Percentiles rank a stretch among this genome's conserved stretches.
Evolutionary conservation across 1,284 basidiomycete genomes (phyloP).

Genomic region (Earliella scabrosa): DNA sequence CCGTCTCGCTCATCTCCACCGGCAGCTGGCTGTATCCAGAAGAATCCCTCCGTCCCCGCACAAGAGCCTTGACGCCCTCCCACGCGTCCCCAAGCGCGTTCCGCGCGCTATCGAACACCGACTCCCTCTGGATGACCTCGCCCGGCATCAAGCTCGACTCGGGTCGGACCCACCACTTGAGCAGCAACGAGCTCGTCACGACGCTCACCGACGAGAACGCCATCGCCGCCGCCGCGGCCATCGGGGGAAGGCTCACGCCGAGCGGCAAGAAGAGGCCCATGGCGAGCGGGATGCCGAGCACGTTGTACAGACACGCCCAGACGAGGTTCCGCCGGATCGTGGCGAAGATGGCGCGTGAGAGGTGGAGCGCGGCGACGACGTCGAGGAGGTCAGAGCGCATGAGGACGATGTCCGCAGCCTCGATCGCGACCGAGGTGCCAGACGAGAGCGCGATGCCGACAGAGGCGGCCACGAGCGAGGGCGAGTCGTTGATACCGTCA

Average conservation of each 20-base stretch:
- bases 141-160: slow-evolving; percentile 69
- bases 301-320: slow-evolving; percentile 94
- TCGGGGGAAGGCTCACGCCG: slow-evolving; percentile 93
- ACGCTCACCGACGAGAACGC: slow-evolving; percentile 97
- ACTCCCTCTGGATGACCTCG: slow-evolving; percentile 45
- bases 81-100: slow-evolving; percentile 43
- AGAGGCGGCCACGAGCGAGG: slow-evolving; percentile 92
- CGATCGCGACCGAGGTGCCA: slow-evolving; percentile 96
- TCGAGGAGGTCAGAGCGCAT: slow-evolving; percentile 97
- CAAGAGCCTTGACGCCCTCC: slow-evolving; percentile 46
- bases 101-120: slow-evolving; percentile 50
- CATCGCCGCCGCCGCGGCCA: slow-evolving; percentile 98
- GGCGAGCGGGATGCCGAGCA: slow-evolving; percentile 95
- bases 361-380: slow-evolving; percentile 93
- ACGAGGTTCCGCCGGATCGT: slow-evolving; percentile 90
- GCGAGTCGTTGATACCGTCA: slow-evolving; percentile 99
- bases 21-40: slow-evolving; percentile 72
- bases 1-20: slow-evolving; percentile 59
- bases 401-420: slow-evolving; percentile 97
- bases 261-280: slow-evolving; percentile 97
- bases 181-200: slow-evolving; percentile 85
- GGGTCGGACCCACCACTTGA: slow-evolving; percentile 88
- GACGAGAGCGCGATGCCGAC: slow-evolving; percentile 96
- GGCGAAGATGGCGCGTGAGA: slow-evolving; percentile 87
- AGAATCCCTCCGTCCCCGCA: slow-evolving; percentile 44